Conservation (phyloP, 78 protist genomes). For the Dictyostelium capitatum region DNA sequence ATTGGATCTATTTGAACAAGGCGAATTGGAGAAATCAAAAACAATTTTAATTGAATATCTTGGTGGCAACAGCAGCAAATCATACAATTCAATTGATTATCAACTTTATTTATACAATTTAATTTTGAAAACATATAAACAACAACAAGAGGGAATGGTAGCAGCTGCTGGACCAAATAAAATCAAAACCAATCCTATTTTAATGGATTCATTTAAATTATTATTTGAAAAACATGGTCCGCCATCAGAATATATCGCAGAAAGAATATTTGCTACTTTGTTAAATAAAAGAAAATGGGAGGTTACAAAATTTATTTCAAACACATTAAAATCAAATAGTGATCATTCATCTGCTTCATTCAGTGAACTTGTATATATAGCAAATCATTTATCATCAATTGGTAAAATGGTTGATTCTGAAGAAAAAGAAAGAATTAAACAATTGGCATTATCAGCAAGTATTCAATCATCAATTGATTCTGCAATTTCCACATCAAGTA, state of each 20-base stretch:
- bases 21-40: not conserved
- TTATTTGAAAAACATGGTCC: not conserved
- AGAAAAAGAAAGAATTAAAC: not conserved
- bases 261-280: slow-evolving; percentile 6
- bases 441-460: not conserved
- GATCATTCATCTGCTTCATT: not conserved
- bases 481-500: not conserved
- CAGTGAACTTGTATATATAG: slow-evolving; percentile 16
- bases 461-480: not conserved
- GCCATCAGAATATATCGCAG: slow-evolving; percentile 14
- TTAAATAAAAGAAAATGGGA: slow-evolving; percentile 9
- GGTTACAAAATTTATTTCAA: not conserved
- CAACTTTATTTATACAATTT: not conserved
- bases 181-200: not conserved
- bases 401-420: not conserved
- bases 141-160: not conserved
- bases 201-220: not conserved
- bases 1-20: not conserved
- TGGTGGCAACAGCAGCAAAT: not conserved
- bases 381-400: not conserved
- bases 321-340: not conserved
- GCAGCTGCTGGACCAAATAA: not conserved
- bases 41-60: not conserved
- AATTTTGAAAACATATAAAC: slow-evolving; percentile 1
- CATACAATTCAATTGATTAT: not conserved